These are phyloP conservation scores for Wickerhamomyces bovis DNA, from an alignment of 805 yeast species.

Conservation along the genomic window DNA sequence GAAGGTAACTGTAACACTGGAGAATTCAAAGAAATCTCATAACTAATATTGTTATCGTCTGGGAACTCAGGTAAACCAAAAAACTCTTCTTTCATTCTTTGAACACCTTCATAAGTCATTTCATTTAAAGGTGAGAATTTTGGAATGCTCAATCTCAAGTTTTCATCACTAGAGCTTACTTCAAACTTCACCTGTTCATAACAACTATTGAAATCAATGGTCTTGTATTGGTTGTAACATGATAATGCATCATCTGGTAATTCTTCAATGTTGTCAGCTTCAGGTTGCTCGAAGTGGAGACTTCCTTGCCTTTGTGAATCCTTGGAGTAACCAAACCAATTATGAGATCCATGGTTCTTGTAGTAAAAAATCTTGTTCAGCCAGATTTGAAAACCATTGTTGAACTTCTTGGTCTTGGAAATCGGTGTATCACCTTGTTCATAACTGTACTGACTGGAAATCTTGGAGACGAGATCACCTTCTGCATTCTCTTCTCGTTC, in stretches of 20 bases:
- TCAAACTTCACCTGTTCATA: constrained; percentile 4
- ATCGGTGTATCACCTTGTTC: constrained; percentile 6
- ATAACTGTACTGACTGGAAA: constrained; percentile 5
- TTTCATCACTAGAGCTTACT: neutral
- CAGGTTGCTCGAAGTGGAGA: neutral
- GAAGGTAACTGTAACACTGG: neutral
- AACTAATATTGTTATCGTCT: neutral
- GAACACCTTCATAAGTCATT: constrained; percentile 11
- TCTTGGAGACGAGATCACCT: neutral
- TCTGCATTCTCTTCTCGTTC: neutral
- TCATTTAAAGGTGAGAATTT: constrained; percentile 13
- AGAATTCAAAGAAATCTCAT: neutral
- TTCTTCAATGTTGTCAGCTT: neutral
- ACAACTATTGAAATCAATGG: constrained; percentile 5
- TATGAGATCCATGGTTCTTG: constrained; percentile 1
- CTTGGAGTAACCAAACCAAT: neutral
- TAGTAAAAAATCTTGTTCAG: constrained; percentile 4
- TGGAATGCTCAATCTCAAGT: constrained; percentile 4
- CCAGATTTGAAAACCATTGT: constrained; percentile 7
- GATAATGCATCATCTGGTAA: constrained; percentile 1
- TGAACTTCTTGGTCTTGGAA: constrained; percentile 5
- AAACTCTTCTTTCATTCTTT: constrained; percentile 6
- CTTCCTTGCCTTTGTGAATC: neutral
- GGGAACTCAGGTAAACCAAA: constrained; percentile 7
- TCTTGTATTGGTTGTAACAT: constrained; percentile 15